Base-by-base conservation (phyloP, 148 eudicot genomes). In the Spergularia marina region DNA sequence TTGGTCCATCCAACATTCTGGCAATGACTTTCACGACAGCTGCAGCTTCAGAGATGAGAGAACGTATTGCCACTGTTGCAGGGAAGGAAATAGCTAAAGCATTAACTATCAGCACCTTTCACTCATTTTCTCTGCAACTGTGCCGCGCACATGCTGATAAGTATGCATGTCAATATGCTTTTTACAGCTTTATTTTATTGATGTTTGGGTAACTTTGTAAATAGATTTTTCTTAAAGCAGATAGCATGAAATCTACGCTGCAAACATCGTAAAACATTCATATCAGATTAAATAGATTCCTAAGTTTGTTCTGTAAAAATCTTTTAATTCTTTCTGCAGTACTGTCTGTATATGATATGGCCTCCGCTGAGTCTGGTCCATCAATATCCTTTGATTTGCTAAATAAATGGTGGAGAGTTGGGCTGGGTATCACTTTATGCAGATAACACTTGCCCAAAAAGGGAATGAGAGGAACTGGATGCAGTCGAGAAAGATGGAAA, bases 1-100 rank as follows among this genome's bases (percentile, higher is more conserved):
- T 94, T 78, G 80, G 74, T 79, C 87, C 98, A 76, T 86, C 96
- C 84, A 82, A 92, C 79, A 92, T 94, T 82, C 84, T 94, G 73
- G 98, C 98, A 54, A 94, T 94, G 98, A 94, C 98, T 68, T 94
- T 94, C 85, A 94, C 98, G 67, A 94, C 97, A 71, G 97, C 96
- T 12, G 98, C 98, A 72, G 98, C 91, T 82, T 87, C 97, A 74
- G 98, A 94, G 84, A 94, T 94, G 97, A 88, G 93, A 75, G 98
- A 90, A 79, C 85, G 98, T 55, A 86, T 94, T 69, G 93, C 88
- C 80, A 79, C 80, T 52, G 96, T 90, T 68, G 88, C 98, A 68
- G 98, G 98, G 74, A 94, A 94, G 77, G 87, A 85, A 78, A 81
- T 82, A 74, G 93, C 96, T 41, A 94, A 90, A 81, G 96, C 88